Base-by-base conservation (phyloP, 495 filamentous ascomycete genomes). In the Penicillium canescens region DNA sequence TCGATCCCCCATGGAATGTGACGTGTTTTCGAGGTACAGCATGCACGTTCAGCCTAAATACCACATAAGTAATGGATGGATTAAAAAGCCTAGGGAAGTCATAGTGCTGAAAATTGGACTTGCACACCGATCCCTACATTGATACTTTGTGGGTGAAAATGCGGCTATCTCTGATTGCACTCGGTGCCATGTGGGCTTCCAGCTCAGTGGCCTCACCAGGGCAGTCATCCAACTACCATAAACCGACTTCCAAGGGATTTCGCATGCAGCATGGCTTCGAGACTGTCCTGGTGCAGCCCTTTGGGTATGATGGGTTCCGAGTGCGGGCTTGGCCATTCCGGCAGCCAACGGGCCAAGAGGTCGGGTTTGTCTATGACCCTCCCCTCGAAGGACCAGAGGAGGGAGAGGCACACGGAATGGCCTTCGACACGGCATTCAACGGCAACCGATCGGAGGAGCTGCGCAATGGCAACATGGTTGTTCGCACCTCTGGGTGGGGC, bases 221-320 rank as follows among this genome's bases (percentile, higher is more conserved):
- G n/a, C 45, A 54, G 6, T 24, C 26, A 23, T 16, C 5, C 39
- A 31, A 44, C 16, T 65, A 65, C 21, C 26, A 58, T 26, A 50
- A 43, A 18, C 57, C 65, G 7, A 59, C 59, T 13, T 57, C 55
- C 8, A 68, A 64, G 35, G 65, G 65, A 1, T 57, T 65, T 18
- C 60, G 60, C 12, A 61, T 68, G 55, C 60, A 63, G 26, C 65
- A 68, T 56, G 65, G 65, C 20, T 58, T 65, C 34, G 65, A 68
- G 51, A 68, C 62, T 11, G 31, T 68, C 1, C 49, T 68, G 14
- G 60, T 68, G n/a, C 65, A 68, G 34, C 65, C 65, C 6, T 68
- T 61, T 40, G 65, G 65, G 7, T 68, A 68, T 46, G 65, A 68
- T 39, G 65, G 65, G 11, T 63, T 68, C 21, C 62, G 65, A 11